Evolutionary conservation across 1,139 yeast genomes (phyloP).

Genomic region (Blastobotrys petasosporus): DNA sequence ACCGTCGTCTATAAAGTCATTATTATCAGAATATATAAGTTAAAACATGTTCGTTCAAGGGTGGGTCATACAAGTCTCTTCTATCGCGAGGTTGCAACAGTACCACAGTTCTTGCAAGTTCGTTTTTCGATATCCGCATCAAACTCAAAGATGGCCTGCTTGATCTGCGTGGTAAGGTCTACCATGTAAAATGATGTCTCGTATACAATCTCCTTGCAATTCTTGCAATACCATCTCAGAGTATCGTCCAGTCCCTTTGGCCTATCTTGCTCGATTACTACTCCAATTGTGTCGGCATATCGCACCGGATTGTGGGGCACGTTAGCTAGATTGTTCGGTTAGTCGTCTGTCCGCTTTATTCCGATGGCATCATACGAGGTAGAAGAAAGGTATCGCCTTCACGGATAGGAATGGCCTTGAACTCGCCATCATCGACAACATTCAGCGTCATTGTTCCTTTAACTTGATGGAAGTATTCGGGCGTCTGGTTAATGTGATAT

Average conservation of each 20-base stretch:
- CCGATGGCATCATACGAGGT: constrained; percentile 40
- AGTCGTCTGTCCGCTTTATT: not conserved
- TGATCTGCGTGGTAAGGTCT: constrained; percentile 88
- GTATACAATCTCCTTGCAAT: constrained; percentile 59
- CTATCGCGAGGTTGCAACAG: constrained; percentile 31
- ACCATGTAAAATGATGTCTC: constrained; percentile 67
- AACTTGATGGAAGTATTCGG: constrained; percentile 86
- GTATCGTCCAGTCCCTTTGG: constrained; percentile 64
- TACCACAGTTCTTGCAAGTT: constrained; percentile 72
- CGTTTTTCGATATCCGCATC: constrained; percentile 57
- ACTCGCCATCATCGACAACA: constrained; percentile 78
- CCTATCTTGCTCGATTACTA: constrained; percentile 92
- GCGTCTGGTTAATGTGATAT: constrained; percentile 89
- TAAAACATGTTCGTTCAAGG: not conserved
- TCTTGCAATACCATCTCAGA: constrained; percentile 80
- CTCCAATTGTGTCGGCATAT: constrained; percentile 77
- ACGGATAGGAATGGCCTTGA: constrained; percentile 64
- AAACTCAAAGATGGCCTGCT: constrained; percentile 69
- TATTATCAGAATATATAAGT: not conserved
- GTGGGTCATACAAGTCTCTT: not conserved
- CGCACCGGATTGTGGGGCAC: constrained; percentile 89
- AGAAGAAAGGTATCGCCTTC: constrained; percentile 87
- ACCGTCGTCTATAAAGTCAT: not conserved
- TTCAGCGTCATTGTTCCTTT: constrained; percentile 80
- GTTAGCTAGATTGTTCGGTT: constrained; percentile 43